Base-by-base conservation (phyloP, 2,329 filamentous ascomycete species). In the Sarocladium kiliense region DNA sequence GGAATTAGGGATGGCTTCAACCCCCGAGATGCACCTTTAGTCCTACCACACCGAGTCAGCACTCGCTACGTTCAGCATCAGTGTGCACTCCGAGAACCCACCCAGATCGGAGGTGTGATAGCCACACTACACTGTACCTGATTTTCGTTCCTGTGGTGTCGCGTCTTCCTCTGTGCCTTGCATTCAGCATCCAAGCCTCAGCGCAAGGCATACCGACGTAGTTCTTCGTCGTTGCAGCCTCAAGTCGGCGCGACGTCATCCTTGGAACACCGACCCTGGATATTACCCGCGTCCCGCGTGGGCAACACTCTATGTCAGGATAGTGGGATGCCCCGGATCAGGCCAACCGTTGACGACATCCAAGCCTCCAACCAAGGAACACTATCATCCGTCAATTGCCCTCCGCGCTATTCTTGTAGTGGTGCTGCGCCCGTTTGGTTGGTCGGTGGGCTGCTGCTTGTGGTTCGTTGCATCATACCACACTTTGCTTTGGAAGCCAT, bases 311-410 rank as follows among this genome's bases (percentile, higher is more conserved):
- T 14, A 47, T 27, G 23, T 47, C 23, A 6, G 25, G 44, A 47
- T 47, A 47, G 44, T n/a, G 44, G 9, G 44, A 23, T 26, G 21
- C 25, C 23, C 44, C 44, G 27, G 44, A 47, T 27, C 25, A 18
- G 25, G 44, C 44, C 11, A 47, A 47, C 44, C 44, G 27, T 47
- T 47, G 44, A 47, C 44, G 44, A 47, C 44, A 47, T 47, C 44
- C 44, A 47, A 47, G 44, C 44, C 44, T 7, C 44, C 44, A 47
- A 47, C 44, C 44, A 47, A 47, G 44, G 44, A 27, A 27, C 36
- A 39, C 41, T 6, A 25, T 9, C 41, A 23, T 25, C 41, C 19
- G 21, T 21, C 21, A 21, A 44, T 4, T 44, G 30, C 41, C 7
- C 7, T 16, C 36, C 5, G 12, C 36, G 36, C n/a, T 39, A 39